Percentiles rank a stretch among this genome's conserved stretches.
Evolutionary conservation across 805 yeast genomes (phyloP).

Genomic region (Yarrowia osloensis): DNA sequence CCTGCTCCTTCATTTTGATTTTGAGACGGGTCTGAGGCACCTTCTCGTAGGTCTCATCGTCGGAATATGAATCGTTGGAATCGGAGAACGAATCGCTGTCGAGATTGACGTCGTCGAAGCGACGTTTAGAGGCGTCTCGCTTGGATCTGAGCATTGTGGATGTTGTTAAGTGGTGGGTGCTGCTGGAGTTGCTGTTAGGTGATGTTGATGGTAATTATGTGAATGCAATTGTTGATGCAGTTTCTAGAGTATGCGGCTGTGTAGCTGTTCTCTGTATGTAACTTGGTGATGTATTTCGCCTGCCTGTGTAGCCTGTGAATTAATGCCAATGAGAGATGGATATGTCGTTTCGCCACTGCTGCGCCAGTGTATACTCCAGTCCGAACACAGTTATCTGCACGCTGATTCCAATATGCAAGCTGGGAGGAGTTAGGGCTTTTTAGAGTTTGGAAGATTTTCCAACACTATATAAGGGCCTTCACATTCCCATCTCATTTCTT

Average conservation of each 20-base stretch:
- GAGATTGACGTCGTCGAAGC: constrained; percentile 34
- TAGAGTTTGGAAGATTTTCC: constrained; percentile 12
- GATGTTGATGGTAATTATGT: background rate
- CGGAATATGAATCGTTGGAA: constrained; percentile 23
- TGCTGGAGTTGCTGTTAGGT: background rate
- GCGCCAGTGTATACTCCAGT: constrained; percentile 9
- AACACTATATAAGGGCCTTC: background rate
- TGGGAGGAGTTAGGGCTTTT: constrained; percentile 14
- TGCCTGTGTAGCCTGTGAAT: background rate
- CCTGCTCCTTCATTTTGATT: constrained; percentile 10
- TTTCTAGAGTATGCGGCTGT: background rate
- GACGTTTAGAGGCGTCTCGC: constrained; percentile 29
- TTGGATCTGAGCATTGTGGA: constrained; percentile 28
- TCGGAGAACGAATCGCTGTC: constrained; percentile 36
- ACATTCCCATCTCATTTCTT: background rate
- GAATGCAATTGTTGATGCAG: background rate
- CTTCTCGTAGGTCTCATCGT: constrained; percentile 24
- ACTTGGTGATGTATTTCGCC: background rate
- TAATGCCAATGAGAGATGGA: background rate
- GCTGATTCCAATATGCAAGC: background rate
- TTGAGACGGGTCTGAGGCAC: constrained; percentile 20
- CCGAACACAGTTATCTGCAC: constrained; percentile 12
- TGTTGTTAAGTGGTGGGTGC: background rate
- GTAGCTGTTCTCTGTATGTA: background rate
- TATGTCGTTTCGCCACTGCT: constrained; percentile 1